Percentiles rank a stretch among this genome's conserved stretches.
Conservation (phyloP, 2,329 filamentous ascomycete species). For the Fusarium torreyae region DNA sequence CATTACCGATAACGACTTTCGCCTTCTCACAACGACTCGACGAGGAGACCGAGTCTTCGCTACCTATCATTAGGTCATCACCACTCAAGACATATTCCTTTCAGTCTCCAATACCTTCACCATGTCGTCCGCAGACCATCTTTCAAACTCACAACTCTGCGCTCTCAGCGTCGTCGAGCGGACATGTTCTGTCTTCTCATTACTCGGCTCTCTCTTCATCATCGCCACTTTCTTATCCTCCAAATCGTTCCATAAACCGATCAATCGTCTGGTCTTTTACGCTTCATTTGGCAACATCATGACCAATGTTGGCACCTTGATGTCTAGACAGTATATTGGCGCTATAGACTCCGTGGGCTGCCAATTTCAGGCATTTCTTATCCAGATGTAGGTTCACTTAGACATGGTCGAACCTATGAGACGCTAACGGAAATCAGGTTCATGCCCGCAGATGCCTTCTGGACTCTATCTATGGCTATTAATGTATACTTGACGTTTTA, state of each 20-base stretch:
- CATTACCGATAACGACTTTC: constrained; percentile 17
- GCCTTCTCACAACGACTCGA: constrained; percentile 9
- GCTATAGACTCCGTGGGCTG: constrained; percentile 68
- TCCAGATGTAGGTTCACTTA: constrained; percentile 78
- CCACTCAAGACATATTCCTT: not conserved
- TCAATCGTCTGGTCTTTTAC: constrained; percentile 88
- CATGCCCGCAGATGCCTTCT: constrained; percentile 81
- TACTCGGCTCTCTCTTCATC: constrained; percentile 80
- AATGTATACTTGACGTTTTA: constrained; percentile 90
- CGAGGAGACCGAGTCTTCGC: constrained; percentile 8
- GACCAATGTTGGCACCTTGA: constrained; percentile 82
- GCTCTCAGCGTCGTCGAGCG: constrained; percentile 76
- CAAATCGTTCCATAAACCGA: constrained; percentile 83
- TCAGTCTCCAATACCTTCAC: constrained; percentile 7
- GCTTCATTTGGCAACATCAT: constrained; percentile 86
- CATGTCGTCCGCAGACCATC: constrained; percentile 36
- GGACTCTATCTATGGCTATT: constrained; percentile 85
- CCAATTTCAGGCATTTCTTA: constrained; percentile 82
- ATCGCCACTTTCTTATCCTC: constrained; percentile 79
- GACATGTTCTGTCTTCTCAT: constrained; percentile 77
- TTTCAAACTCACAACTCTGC: constrained; percentile 59
- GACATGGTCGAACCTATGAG: not conserved
- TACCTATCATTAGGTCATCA: constrained; percentile 1
- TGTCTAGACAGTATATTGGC: constrained; percentile 73
- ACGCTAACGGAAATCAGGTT: constrained; percentile 69